Evolutionary conservation across 306 rosid genomes (phyloP), one percentile per base, ranked within the genome.

Genomic region (Corylus avellana): DNA sequence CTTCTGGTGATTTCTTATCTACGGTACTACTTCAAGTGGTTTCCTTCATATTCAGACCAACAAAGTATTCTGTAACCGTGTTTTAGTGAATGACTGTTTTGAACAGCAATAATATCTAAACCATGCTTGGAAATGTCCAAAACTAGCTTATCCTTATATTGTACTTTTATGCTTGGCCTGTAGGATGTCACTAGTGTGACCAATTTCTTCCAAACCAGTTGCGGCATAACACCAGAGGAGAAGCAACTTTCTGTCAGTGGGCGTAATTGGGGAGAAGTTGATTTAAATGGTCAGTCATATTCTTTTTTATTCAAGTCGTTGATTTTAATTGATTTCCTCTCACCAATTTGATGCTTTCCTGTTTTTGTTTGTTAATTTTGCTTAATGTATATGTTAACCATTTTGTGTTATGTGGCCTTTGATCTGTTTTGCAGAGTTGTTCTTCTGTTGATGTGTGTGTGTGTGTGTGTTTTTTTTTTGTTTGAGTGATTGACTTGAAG

Each of bases 261-360:
- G 22, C 99, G 98, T 67, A 96, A 90, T 69, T 96, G 98, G 98
- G 99, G 99, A 80, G 99, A 96, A 64, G 93, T 96, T 77, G 96
- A 93, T 84, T 88, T 93, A 88, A 93, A 88, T 55, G 99, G 99
- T 96, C 67, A 79, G 91, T 78, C 67, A 67, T 79, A 22, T 81
- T 80, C 72, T 76, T 72, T 32, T 70, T 18, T 22, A 50, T 72
- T 57, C 54, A 61, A n/a, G 64, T 84, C 77, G 59, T 61, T 16
- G n/a, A 46, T 64, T 53, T 46, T 51, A 75, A 56, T 58, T 59
- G 16, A n/a, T 57, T 2, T 58, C 48, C 54, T 76, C 35, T 16
- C 12, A 56, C n/a, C 53, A 22, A 20, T 81, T 42, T 32, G 1
- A 80, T 63, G 8, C 29, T 69, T 55, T 76, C 72, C 51, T 11